These are phyloP conservation scores for Tubosaeta sp. DNA, from an alignment of 768 basidiomycete genomes.

Conservation along the genomic window DNA sequence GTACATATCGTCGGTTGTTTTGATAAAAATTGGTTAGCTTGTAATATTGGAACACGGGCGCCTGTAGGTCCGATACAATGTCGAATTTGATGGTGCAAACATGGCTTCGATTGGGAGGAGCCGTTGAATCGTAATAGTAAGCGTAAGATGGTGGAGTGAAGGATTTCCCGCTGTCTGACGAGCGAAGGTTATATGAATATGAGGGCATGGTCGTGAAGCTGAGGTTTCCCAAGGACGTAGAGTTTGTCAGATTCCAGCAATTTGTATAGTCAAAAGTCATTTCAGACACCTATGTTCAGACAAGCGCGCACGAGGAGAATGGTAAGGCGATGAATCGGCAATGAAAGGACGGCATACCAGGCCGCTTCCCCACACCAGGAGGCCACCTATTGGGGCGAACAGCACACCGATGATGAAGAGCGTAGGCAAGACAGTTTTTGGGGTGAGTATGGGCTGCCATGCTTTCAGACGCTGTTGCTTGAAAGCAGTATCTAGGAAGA, in stretches of 20 bases:
- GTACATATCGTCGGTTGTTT: conserved; percentile 97
- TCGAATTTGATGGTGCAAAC: conserved; percentile 82
- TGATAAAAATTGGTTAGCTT: conserved; percentile 96
- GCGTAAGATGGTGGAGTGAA: conserved; percentile 65
- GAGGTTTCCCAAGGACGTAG: conserved; percentile 30
- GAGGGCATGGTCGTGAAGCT: conserved; percentile 54
- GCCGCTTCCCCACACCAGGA: conserved; percentile 88
- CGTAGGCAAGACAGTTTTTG: conserved; percentile 95
- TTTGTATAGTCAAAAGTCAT: conserved; percentile 94
- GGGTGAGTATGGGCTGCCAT: conserved; percentile 99
- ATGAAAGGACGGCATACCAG: conserved; percentile 40
- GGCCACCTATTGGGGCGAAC: conserved; percentile 93
- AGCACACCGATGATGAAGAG: conserved; percentile 92
- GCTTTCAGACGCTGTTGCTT: conserved; percentile 99
- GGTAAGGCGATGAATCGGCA: conserved; percentile 19
- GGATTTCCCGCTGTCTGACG: conserved; percentile 48
- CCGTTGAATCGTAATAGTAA: conserved; percentile 52
- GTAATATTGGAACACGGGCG: conserved; percentile 90
- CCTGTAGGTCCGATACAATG: conserved; percentile 69
- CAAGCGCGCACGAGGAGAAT: not conserved
- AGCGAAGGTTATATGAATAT: conserved; percentile 60
- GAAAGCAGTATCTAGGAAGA: conserved; percentile 85
- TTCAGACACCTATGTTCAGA: conserved; percentile 66
- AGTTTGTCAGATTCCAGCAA: conserved; percentile 63
- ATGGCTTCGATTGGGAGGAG: conserved; percentile 41